Evolutionary conservation across 2,329 filamentous ascomycete genomes (phyloP), one percentile per base, ranked within the genome.

Genomic region (Alternaria postmessia): DNA sequence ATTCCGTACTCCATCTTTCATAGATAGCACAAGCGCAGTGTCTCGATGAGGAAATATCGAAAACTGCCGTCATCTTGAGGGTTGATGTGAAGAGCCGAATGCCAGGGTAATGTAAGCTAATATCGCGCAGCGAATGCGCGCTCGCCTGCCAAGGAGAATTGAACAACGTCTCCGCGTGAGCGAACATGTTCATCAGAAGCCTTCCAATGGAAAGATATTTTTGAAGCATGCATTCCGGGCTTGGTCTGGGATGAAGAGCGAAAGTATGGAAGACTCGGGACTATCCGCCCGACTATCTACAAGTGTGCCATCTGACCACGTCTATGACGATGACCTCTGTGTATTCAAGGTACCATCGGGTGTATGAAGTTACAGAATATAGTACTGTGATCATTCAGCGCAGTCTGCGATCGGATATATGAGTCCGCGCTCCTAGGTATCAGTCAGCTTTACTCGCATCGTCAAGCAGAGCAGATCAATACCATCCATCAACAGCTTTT

Each of bases 71-170:
- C 14, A 5, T 41, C 24, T 3, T 24, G 24, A 44, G 20, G 14
- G 28, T 42, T 5, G 7, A 24, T 57, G 14, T 8, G 30, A 62
- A 60, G 34, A 58, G 54, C 59, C 61, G 62, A 57, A 43, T 32
- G 41, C 42, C 47, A 47, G 53, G 49, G 59, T 60, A 64, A 66
- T 62, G 47, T 57, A 60, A 46, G 20, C 32, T 26, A 59, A 62
- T 66, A 58, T 64, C 51, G 57, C 38, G 55, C 54, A 51, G 52
- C 61, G 61, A 56, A 62, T 62, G 47, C 36, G 53, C 44, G 53
- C 18, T 48, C 20, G n/a, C 26, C 12, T 30, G 62, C 62, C 63
- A 66, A 66, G 61, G 26, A 41, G 28, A 22, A 56, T 63, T 55
- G 57, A 63, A 32, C 24, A 44, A 20, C 24, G 46, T 34, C 47